Percentiles rank a stretch among this genome's conserved stretches.
Conservation (phyloP, 495 filamentous ascomycete species). For the Staphylotrichum longicolle region DNA sequence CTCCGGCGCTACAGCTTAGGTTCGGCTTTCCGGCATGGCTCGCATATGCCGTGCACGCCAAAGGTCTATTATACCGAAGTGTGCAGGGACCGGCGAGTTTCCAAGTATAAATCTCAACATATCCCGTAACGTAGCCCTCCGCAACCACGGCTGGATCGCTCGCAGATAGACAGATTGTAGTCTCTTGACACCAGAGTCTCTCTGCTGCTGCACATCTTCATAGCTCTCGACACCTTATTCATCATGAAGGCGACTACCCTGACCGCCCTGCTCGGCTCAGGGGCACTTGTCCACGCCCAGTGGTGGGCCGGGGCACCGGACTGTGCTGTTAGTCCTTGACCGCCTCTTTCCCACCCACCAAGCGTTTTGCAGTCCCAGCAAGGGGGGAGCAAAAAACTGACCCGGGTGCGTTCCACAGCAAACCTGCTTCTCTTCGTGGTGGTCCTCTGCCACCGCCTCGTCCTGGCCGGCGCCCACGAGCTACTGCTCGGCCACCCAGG, state of each 20-base stretch:
- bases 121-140: too few species aligned
- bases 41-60: too few species aligned
- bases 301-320: conserved; percentile 46
- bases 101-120: too few species aligned
- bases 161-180: too few species aligned
- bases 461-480: conserved; percentile 46
- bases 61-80: too few species aligned
- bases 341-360: neutral
- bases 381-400: neutral
- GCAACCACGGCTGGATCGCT: too few species aligned
- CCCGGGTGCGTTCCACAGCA: conserved; percentile 28
- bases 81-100: too few species aligned
- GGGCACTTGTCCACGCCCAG: conserved; percentile 23
- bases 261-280: conserved; percentile 23
- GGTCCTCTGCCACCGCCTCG: conserved; percentile 29
- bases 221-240: neutral
- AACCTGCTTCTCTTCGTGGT: conserved; percentile 45
- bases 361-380: neutral
- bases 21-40: too few species aligned
- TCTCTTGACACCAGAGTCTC: too few species aligned
- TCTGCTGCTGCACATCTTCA: neutral
- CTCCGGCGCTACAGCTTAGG: too few species aligned
- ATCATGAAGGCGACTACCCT: conserved; percentile 23
- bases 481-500: conserved; percentile 43
- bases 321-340: conserved; percentile 43